Conservation (phyloP, 148 eudicot genomes). For the Hydrangea macrophylla region DNA sequence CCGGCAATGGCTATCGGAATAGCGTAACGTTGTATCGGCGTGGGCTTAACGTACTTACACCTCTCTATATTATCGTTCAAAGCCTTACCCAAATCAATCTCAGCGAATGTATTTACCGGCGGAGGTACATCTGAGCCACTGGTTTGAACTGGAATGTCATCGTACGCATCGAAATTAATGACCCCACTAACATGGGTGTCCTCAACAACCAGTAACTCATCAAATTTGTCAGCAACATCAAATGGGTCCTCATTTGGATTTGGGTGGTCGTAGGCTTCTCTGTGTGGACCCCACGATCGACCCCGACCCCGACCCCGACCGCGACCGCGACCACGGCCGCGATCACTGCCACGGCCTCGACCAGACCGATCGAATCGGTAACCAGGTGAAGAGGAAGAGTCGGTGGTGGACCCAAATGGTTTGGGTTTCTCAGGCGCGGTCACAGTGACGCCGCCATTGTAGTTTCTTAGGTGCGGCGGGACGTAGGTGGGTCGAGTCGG, state of each 20-base stretch:
- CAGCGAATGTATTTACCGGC: slow-evolving; percentile 40
- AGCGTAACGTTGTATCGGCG: slow-evolving; percentile 70
- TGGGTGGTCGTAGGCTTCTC: neutral
- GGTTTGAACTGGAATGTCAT: slow-evolving; percentile 58
- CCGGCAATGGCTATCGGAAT: slow-evolving; percentile 67
- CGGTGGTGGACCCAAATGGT: neutral
- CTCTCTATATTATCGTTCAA: slow-evolving; percentile 57
- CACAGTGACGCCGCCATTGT: neutral
- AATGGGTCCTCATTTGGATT: slow-evolving; percentile 13
- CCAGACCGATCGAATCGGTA: neutral
- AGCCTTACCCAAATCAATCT: slow-evolving; percentile 48
- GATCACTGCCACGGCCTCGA: neutral
- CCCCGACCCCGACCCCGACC: slow-evolving; percentile 9
- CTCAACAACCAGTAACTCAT: slow-evolving; percentile 30
- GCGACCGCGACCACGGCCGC: slow-evolving; percentile 19
- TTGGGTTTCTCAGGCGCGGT: neutral
- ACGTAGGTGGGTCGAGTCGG: slow-evolving; percentile 22
- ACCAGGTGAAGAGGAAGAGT: neutral
- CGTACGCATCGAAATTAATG: slow-evolving; percentile 56
- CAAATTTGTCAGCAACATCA: slow-evolving; percentile 17
- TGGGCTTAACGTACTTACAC: slow-evolving; percentile 75
- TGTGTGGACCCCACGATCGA: neutral
- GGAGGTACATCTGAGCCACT: slow-evolving; percentile 53
- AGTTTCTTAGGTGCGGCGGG: slow-evolving; percentile 21
- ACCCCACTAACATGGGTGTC: slow-evolving; percentile 12